phyloP scores from a whole-genome alignment of 306 rosid species.

The Delonix regia region DNA sequence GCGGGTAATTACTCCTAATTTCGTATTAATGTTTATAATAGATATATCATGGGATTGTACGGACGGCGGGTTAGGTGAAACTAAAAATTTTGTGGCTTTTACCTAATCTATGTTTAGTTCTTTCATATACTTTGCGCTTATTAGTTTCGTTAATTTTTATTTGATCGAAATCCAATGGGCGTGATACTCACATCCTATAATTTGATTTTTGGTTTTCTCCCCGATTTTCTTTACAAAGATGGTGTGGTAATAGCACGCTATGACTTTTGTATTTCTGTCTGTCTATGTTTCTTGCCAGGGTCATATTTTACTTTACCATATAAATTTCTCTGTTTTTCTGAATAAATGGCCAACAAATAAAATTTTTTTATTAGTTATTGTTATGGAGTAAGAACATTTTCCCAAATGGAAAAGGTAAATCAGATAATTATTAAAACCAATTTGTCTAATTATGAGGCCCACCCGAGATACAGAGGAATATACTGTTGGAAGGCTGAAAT shows the following conservation, averaged over 20 bases:
- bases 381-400: constrained; percentile 17
- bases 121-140: background rate
- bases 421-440: background rate
- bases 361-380: constrained; percentile 4
- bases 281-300: background rate
- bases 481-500: background rate
- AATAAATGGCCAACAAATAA: background rate
- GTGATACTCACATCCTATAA: background rate
- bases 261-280: background rate
- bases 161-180: constrained; percentile 6
- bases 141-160: constrained; percentile 24
- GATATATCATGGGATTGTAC: constrained; percentile 17
- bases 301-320: constrained; percentile 9
- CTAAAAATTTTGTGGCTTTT: constrained; percentile 23
- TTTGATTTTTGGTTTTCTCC: background rate
- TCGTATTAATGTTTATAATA: constrained; percentile 23
- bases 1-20: constrained; percentile 68
- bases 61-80: constrained; percentile 21
- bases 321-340: background rate
- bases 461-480: background rate
- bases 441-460: constrained; percentile 2
- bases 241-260: background rate
- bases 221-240: constrained; percentile 22
- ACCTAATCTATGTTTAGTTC: constrained; percentile 13
- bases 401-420: background rate